Evolutionary conservation across 768 basidiomycete species (phyloP).

Genomic region (Botryobasidium botryosum): DNA sequence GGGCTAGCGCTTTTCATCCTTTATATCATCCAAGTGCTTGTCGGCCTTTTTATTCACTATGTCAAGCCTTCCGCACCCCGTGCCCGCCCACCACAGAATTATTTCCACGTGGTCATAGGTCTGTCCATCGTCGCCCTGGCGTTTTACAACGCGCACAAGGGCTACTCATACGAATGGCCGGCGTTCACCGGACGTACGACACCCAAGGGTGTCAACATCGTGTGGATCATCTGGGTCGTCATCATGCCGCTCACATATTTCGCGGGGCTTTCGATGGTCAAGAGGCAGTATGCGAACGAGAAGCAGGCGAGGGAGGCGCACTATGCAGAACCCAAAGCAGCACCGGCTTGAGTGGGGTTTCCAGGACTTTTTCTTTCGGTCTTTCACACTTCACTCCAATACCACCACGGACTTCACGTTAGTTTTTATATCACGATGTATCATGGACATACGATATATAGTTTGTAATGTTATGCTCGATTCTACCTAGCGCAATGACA

Average conservation of each 20-base stretch:
- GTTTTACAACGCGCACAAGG: slow-evolving; percentile 21
- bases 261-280: not conserved
- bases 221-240: not conserved
- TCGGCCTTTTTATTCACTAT: slow-evolving; percentile 37
- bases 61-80: slow-evolving; percentile 24
- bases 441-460: no score
- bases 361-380: no score
- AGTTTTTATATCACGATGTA: no score
- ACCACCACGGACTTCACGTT: no score
- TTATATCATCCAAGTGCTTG: slow-evolving; percentile 31
- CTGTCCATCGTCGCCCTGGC: slow-evolving; percentile 37
- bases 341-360: no score
- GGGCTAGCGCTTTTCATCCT: slow-evolving; percentile 37
- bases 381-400: no score
- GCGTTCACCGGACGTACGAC: not conserved
- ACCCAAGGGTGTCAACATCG: not conserved
- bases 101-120: slow-evolving; percentile 31
- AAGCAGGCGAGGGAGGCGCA: not conserved
- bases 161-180: slow-evolving; percentile 8
- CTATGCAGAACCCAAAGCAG: no score
- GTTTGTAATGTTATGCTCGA: no score
- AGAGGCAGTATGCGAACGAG: not conserved
- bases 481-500: no score
- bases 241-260: not conserved
- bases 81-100: slow-evolving; percentile 29